phyloP scores from a whole-genome alignment of 768 basidiomycete genomes.

The Tulasnella calospora region DNA sequence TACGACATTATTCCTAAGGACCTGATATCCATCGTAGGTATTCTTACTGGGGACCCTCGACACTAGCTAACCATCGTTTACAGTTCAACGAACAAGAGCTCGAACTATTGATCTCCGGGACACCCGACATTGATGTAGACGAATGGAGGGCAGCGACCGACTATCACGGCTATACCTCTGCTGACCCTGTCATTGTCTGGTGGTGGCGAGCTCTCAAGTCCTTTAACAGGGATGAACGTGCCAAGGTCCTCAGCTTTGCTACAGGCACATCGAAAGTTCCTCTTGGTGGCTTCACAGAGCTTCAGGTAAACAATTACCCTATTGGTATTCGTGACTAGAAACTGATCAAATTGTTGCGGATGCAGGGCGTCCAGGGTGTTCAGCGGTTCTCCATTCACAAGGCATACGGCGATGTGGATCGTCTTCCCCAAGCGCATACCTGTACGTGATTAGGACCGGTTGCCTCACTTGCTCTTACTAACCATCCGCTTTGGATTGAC shows the following conservation, averaged over 20 bases:
- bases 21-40: conserved; percentile 80
- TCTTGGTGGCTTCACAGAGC: conserved; percentile 85
- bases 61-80: conserved; percentile 23
- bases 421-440: conserved; percentile 85
- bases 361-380: conserved; percentile 81
- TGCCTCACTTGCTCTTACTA: conserved; percentile 26
- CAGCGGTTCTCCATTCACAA: conserved; percentile 95
- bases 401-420: conserved; percentile 80
- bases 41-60: background rate
- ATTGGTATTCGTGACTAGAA: background rate
- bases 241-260: conserved; percentile 95
- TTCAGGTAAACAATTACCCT: conserved; percentile 49
- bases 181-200: conserved; percentile 95
- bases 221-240: conserved; percentile 92
- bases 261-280: conserved; percentile 90
- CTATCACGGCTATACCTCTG: conserved; percentile 80
- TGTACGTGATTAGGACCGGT: conserved; percentile 49
- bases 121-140: conserved; percentile 98
- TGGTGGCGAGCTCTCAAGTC: conserved; percentile 99
- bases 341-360: background rate
- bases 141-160: conserved; percentile 93
- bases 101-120: conserved; percentile 90
- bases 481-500: background rate
- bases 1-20: conserved; percentile 98
- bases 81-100: conserved; percentile 94